Base-by-base conservation (phyloP, 2,329 filamentous ascomycete genomes). In the Pestalotiopsis sp. region DNA sequence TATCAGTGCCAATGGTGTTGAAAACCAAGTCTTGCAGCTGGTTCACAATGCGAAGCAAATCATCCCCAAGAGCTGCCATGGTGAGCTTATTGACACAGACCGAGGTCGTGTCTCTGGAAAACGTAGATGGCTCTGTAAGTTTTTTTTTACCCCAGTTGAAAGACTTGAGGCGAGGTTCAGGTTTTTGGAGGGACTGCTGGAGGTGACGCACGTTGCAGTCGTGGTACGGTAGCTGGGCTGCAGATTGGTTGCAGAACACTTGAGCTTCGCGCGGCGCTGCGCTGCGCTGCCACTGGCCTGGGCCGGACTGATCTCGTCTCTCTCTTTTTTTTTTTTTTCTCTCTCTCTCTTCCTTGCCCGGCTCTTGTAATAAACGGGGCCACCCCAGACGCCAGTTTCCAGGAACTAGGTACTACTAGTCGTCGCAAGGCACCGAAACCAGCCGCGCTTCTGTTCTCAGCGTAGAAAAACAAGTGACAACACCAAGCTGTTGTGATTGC, bases 1-100 rank as follows among this genome's bases (percentile, higher is more conserved):
- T 98, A 82, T 99, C 96, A 85, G 95, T 98, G 82, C 96, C 96
- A 81, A 99, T 99, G 74, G 96, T 99, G 85, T 99, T 99, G 87
- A 99, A 99, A 78, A 99, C 96, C 78, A 99, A 85, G 82, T 98
- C 96, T 83, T 99, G 96, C 78, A 99, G 88, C 87, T 97, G 97
- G 87, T 99, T 99, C 84, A 99, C 96, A 73, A 94, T 97, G 75
- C 90, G 90, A 80, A 99, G 90, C 82, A 99, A 86, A 83, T 99
- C 95, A 83, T 99, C 96, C 79, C 96, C 95, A 77, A 99, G 91
- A 78, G 95, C 91, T 79, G 96, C 93, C 96, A 98, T 99, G 80
- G 74, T 63, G 57, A 52, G 62, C 52, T 36, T 64, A 39, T 57
- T 45, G 52, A 52, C 61, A 65, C 67, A 61, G 52, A 38, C 14